Conservation (phyloP, 345 rosid species). For the Orychophragmus violaceus region DNA sequence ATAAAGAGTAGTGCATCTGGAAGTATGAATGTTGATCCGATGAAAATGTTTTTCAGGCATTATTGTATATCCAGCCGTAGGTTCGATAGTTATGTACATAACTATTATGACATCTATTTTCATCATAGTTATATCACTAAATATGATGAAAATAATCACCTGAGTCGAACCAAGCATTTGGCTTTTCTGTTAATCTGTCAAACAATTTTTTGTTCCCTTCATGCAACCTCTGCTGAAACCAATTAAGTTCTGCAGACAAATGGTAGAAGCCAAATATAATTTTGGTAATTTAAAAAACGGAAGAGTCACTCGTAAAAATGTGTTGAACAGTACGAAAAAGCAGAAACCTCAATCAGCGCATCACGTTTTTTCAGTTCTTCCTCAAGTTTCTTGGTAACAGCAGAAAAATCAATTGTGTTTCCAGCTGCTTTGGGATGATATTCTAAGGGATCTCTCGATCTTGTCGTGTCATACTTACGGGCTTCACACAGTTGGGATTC, state of each 20-base stretch:
- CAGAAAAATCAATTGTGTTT: conserved; percentile 63
- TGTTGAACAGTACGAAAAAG: not conserved
- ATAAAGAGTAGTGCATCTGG: too few relatives aligned
- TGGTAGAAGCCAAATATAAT: not conserved
- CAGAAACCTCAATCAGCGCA: conserved; percentile 84
- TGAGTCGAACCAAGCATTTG: conserved; percentile 55
- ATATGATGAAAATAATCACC: conserved; percentile 51
- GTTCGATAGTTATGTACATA: too few relatives aligned
- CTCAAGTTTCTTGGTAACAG: conserved; percentile 85
- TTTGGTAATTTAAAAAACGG: not conserved
- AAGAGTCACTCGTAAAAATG: not conserved
- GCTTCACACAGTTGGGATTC: conserved; percentile 71
- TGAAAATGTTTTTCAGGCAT: too few relatives aligned
- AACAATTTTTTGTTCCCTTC: conserved; percentile 97
- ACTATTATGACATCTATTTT: too few relatives aligned
- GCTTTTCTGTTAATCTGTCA: conserved; percentile 93
- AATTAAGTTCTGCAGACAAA: conserved; percentile 16
- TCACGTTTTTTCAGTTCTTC: conserved; percentile 97
- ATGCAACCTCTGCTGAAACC: conserved; percentile 71
- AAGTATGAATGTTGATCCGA: too few relatives aligned
- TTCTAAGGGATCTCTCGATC: conserved; percentile 38
- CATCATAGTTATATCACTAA: too few relatives aligned
- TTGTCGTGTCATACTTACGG: conserved; percentile 40
- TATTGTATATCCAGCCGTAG: too few relatives aligned
- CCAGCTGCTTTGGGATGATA: conserved; percentile 39